Base-by-base conservation (phyloP, 2,329 filamentous ascomycete species). In the Clonostachys byssicola region DNA sequence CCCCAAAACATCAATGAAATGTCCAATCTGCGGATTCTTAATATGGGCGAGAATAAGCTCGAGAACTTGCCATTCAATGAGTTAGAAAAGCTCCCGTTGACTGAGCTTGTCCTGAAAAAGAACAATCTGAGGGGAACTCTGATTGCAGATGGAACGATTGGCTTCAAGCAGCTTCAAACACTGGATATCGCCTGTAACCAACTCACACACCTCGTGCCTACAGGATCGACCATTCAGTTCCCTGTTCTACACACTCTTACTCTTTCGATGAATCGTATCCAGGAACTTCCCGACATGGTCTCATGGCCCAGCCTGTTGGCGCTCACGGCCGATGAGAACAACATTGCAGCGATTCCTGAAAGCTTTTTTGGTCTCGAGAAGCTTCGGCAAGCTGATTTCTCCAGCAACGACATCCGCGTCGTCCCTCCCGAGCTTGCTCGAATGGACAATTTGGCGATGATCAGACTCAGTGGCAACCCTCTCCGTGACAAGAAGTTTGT, bases 391-490 rank as follows among this genome's bases (percentile, higher is more conserved):
- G 88, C 86, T 33, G 90, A 96, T 63, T 86, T 97, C 54, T 88
- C 88, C 1, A 84, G 86, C 54, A 99, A 99, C 59, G 83, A 94
- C 52, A 82, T 99, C 43, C 82, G 81, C 3, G 73, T 80, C 12
- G 65, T 99, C 8, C 88, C 94, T 33, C 78, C 89, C 0, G 84
- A 83, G 53, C 81, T 97, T 49, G 87, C 86, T 6, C 72, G 81
- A 23, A 96, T 97, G 90, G 82, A 89, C 6, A 83, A 70, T 41
- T 70, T 99, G 10, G 77, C 83, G 17, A 85, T 85, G 60, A 78
- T 97, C 40, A 83, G 85, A 5, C 73, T 99, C 34, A 85, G 84
- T 40, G 91, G 90, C n/a, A 99, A 99, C 58, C 94, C 94, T 1
- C 71, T 99, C 13, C 79, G 88, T 13, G 91, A 96, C 61, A 91